Evolutionary conservation across 116 monocot genomes (phyloP).

Genomic region (Cymodocea nodosa): DNA sequence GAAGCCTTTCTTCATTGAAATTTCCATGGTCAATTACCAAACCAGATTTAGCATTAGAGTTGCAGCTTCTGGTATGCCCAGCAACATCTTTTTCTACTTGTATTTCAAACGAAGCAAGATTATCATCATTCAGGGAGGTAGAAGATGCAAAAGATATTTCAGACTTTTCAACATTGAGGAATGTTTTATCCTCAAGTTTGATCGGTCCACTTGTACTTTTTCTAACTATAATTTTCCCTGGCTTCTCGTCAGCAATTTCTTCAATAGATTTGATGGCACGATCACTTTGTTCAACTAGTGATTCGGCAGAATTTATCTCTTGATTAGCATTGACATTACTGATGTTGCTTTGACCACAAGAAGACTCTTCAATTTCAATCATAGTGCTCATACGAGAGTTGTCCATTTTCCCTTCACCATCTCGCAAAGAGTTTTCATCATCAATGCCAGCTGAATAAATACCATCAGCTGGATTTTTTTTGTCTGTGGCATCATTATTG

Average conservation of each 20-base stretch:
- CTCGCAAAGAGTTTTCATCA: slow-evolving; percentile 1
- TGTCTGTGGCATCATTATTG: slow-evolving; percentile 8
- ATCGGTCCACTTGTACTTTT: background rate
- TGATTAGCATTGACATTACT: background rate
- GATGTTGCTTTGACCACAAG: background rate
- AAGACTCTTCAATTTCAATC: slow-evolving; percentile 13
- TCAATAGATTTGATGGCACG: background rate
- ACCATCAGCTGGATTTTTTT: slow-evolving; percentile 3
- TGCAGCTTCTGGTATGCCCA: background rate
- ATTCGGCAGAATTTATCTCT: slow-evolving; percentile 3
- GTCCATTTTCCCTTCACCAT: slow-evolving; percentile 6
- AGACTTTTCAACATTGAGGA: background rate
- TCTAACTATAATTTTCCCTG: background rate
- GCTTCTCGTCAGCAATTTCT: background rate
- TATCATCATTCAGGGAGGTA: background rate
- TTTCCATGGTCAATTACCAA: too few relatives aligned
- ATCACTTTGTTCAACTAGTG: background rate
- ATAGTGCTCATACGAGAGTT: background rate
- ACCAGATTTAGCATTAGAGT: background rate
- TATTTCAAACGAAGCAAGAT: background rate
- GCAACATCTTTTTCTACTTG: background rate
- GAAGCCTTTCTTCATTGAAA: background rate
- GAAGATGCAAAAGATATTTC: background rate
- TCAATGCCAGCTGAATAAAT: background rate
- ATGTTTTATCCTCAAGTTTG: background rate